Evolutionary conservation across 2,329 filamentous ascomycete genomes (phyloP), one percentile per base, ranked within the genome.

Genomic region (Neocatenulostroma microsporum): DNA sequence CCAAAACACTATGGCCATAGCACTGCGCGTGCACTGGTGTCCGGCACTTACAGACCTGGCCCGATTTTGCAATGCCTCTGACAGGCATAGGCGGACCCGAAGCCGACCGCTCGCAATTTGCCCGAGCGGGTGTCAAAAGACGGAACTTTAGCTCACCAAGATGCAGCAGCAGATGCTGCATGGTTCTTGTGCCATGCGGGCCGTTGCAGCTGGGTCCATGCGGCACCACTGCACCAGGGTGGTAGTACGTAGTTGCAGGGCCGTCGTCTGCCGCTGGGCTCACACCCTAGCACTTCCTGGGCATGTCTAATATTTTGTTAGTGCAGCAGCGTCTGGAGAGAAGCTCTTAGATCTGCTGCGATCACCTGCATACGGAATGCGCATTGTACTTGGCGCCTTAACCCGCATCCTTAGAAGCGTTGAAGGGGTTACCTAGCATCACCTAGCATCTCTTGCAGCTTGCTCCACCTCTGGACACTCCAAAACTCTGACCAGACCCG

Each of bases 131-230:
- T 33, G 21, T 28, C 38, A 32, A 21, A 21, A 23, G 20, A 12
- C 30, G 14, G 30, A 34, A n/a, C 6, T 17, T 34, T 21, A 14
- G 30, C 10, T 18, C 30, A 27, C n/a, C 19, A 18, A 21, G 17
- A 14, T 18, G 17, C 30, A 35, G 21, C 34, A 36, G 23, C 29
- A 30, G 39, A 10, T 34, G 34, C 34, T 26, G 39, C 34, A 41
- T 41, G 30, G 40, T 20, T 26, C 40, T 21, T 27, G 40, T 32
- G 40, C 18, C 23, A 28, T 37, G 30, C 36, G 40, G 39, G 36
- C 40, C 40, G 40, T 35, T 31, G 29, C 28, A 29, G 40, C 25
- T 35, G 40, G 18, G 12, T 26, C 29, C 26, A 36, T 33, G 28
- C 38, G 20, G 15, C 21, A 20, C 24, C n/a, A n/a, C 11, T 13